Evolutionary conservation across 2,329 filamentous ascomycete genomes (phyloP), one percentile per base, ranked within the genome.

Genomic region (Kalmusia sp.): DNA sequence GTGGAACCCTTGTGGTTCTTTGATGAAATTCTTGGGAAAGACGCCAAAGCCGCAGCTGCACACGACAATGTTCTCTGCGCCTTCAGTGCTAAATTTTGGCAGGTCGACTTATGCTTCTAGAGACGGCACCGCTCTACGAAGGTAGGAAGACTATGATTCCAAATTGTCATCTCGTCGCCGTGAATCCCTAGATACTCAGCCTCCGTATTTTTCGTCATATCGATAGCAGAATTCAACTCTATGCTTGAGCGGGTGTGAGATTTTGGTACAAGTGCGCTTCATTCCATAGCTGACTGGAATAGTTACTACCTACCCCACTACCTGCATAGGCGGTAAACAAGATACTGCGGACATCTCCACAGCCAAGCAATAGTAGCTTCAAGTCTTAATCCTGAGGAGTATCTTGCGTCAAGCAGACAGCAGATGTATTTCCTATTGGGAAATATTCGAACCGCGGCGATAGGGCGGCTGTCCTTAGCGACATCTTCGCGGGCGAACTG

Each of bases 291-390:
- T n/a, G n/a, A n/a, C n/a, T n/a, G n/a, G n/a, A n/a, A n/a, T n/a
- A n/a, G n/a, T n/a, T n/a, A n/a, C n/a, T 7, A 55, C 55, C 25
- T 59, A 64, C 40, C 34, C 46, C 28, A 57, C 44, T 43, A 58
- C 53, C 27, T 8, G 22, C 12, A 34, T 54, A 54, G 1, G 28
- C 33, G 3, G 52, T 51, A 60, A 80, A 86, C 1, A 87, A 67
- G 27, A 87, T 76, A 54, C 83, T 81, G n/a, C 83, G 77, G 34
- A 80, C 69, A 69, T 87, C 84, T 12, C 82, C 82, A 49, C 81
- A 84, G 3, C 80, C 83, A 3, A 87, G 73, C 1, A 82, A 73
- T n/a, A 87, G 73, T 5, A 49, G 9, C 3, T 21, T 11, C 1
- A 38, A 45, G 25, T 73, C 67, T 44, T 76, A 71, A 7, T 45